A percentile compares a stretch with the other conserved stretches of the same genome.
These are phyloP conservation scores for Cercospora nicotianae DNA, from an alignment of 2,329 filamentous ascomycete species.

Conservation along the genomic window DNA sequence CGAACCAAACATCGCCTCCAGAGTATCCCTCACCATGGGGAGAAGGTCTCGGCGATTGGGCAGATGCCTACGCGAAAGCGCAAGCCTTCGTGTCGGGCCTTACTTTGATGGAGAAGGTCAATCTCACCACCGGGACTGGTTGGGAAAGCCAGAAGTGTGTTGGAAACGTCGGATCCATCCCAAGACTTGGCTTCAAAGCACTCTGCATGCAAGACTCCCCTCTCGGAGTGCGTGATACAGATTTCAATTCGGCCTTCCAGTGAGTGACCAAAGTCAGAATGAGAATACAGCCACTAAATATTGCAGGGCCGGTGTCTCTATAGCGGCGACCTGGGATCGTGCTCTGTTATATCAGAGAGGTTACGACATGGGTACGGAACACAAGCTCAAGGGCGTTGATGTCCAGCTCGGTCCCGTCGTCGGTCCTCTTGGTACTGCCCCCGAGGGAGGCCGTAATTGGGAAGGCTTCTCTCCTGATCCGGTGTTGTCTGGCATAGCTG, in stretches of 20 bases:
- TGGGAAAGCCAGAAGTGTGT: slow-evolving; percentile 41
- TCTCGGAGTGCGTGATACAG: slow-evolving; percentile 63
- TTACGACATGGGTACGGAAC: slow-evolving; percentile 36
- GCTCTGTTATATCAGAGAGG: slow-evolving; percentile 37
- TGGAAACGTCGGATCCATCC: slow-evolving; percentile 57
- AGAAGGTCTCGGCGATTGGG: slow-evolving; percentile 50
- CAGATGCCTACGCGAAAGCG: slow-evolving; percentile 43
- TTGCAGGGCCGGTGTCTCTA: slow-evolving; percentile 52
- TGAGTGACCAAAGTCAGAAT: slow-evolving; percentile 43
- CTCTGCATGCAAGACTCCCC: slow-evolving; percentile 1
- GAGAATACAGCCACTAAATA: slow-evolving; percentile 39
- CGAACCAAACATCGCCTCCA: neutral
- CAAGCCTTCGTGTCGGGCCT: slow-evolving; percentile 42
- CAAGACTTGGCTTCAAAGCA: neutral
- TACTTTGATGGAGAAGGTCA: slow-evolving; percentile 42
- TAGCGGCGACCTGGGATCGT: slow-evolving; percentile 43
- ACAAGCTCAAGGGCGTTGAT: slow-evolving; percentile 35
- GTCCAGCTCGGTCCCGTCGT: slow-evolving; percentile 34
- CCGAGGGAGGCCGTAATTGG: slow-evolving; percentile 59
- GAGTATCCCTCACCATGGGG: slow-evolving; percentile 1
- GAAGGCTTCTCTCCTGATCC: slow-evolving; percentile 71
- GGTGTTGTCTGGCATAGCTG: slow-evolving; percentile 69
- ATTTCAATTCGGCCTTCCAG: slow-evolving; percentile 41
- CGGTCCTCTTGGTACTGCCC: slow-evolving; percentile 36
- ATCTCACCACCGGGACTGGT: slow-evolving; percentile 51